These are phyloP conservation scores for Lotus japonicus DNA, from an alignment of 306 rosid genomes.

Conservation along the genomic window DNA sequence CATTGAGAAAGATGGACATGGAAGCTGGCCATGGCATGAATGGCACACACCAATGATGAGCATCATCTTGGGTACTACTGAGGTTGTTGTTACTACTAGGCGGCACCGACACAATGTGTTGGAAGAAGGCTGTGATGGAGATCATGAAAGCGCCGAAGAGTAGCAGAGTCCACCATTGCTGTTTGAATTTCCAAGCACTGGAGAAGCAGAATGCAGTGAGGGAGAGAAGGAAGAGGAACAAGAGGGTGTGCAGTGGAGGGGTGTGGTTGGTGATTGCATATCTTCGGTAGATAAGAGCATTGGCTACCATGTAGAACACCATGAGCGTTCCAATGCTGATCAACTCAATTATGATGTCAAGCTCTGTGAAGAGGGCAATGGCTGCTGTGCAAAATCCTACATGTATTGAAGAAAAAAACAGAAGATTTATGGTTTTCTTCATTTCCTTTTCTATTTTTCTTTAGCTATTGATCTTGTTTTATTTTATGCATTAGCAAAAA, in stretches of 20 bases:
- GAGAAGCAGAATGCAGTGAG: slow-evolving; percentile 59
- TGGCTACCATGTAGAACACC: slow-evolving; percentile 93
- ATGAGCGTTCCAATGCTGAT: slow-evolving; percentile 67
- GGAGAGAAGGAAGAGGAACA: slow-evolving; percentile 68
- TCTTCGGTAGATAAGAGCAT: slow-evolving; percentile 73
- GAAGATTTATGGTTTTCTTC: too few relatives aligned
- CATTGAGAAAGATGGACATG: slow-evolving; percentile 67
- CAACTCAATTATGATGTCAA: slow-evolving; percentile 60
- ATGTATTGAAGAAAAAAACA: background rate
- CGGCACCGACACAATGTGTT: slow-evolving; percentile 25
- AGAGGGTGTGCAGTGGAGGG: slow-evolving; percentile 45
- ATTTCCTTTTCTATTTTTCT: too few relatives aligned
- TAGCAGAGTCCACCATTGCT: slow-evolving; percentile 57
- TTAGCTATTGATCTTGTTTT: too few relatives aligned
- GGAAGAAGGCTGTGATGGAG: slow-evolving; percentile 51
- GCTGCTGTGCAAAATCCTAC: slow-evolving; percentile 83
- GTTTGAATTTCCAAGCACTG: slow-evolving; percentile 56
- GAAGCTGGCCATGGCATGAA: slow-evolving; percentile 95
- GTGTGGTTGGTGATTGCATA: slow-evolving; percentile 44
- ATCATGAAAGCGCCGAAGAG: slow-evolving; percentile 46
- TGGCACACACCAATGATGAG: slow-evolving; percentile 60
- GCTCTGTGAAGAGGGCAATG: slow-evolving; percentile 79
- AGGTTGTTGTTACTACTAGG: slow-evolving; percentile 20
- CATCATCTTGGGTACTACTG: background rate
- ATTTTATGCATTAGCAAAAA: too few relatives aligned